phyloP scores from a whole-genome alignment of 176 grass and related monocot species.

The Miscanthus lutarioriparius region DNA sequence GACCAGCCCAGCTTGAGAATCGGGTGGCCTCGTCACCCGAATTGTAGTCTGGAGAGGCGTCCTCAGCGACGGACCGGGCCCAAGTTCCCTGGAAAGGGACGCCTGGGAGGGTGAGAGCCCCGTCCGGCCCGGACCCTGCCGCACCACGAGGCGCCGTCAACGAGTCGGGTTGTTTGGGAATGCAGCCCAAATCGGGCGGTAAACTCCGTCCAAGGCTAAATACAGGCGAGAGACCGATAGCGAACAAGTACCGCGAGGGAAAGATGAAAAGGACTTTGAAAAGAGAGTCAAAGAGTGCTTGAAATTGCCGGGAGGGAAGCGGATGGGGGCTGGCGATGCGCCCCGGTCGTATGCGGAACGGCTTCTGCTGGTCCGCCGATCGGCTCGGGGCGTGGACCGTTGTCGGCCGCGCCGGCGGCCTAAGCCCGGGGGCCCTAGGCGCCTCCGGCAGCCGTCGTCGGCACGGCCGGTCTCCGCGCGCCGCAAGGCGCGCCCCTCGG shows the following conservation, averaged over 20 bases:
- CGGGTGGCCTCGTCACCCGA: no score
- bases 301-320: constrained; percentile 69
- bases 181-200: constrained; percentile 50
- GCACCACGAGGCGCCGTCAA: constrained; percentile 51
- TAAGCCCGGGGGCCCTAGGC: no score
- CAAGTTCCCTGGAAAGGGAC: no score
- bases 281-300: constrained; percentile 70
- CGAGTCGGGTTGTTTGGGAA: constrained; percentile 62
- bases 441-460: background rate
- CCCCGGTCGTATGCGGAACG: no score
- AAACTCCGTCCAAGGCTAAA: constrained; percentile 70
- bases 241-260: constrained; percentile 33
- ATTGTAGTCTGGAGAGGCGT: no score
- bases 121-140: constrained; percentile 31
- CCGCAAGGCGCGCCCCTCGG: background rate
- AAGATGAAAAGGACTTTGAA: background rate
- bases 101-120: background rate
- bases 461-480: background rate
- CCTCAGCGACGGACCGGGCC: no score
- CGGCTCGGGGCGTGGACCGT: background rate
- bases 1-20: no score
- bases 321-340: constrained; percentile 28
- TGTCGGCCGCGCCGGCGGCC: background rate
- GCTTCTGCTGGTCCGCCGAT: background rate
- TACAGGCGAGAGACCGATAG: constrained; percentile 65